Percentiles rank a stretch among this genome's conserved stretches.
These are phyloP conservation scores for Aspergillus sp. DNA, from an alignment of 2,329 filamentous ascomycete genomes.

Conservation along the genomic window DNA sequence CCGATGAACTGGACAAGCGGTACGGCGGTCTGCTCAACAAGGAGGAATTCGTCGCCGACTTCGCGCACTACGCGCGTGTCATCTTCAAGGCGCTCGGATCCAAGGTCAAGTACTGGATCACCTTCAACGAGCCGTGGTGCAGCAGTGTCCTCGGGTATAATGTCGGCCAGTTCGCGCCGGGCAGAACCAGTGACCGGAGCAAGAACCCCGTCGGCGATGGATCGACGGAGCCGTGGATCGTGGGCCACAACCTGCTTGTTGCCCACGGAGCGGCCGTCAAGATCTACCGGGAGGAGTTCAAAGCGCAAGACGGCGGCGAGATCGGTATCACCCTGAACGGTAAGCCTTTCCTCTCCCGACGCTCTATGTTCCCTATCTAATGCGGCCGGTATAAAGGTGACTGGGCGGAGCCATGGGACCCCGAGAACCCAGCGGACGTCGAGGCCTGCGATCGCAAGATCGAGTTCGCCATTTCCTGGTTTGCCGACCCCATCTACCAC, in stretches of 20 bases:
- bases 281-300: slow-evolving; percentile 79
- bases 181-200: slow-evolving; percentile 72
- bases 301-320: slow-evolving; percentile 67
- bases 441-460: slow-evolving; percentile 77
- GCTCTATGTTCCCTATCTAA: neutral
- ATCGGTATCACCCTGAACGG: slow-evolving; percentile 88
- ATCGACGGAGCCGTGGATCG: slow-evolving; percentile 76
- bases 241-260: slow-evolving; percentile 75
- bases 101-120: slow-evolving; percentile 84
- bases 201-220: slow-evolving; percentile 72
- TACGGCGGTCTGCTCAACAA: slow-evolving; percentile 81
- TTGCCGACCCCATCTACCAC: slow-evolving; percentile 82
- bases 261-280: slow-evolving; percentile 80
- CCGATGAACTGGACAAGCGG: slow-evolving; percentile 72
- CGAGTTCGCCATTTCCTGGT: slow-evolving; percentile 86
- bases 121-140: slow-evolving; percentile 89
- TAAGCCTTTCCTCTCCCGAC: slow-evolving; percentile 29
- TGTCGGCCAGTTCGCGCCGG: slow-evolving; percentile 75
- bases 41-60: slow-evolving; percentile 79
- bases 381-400: slow-evolving; percentile 56
- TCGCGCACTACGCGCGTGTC: slow-evolving; percentile 72
- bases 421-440: slow-evolving; percentile 69
- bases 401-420: slow-evolving; percentile 79
- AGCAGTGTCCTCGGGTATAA: slow-evolving; percentile 77
- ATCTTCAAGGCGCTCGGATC: slow-evolving; percentile 71